phyloP scores from a whole-genome alignment of 2,329 filamentous ascomycete genomes.

The Penicillium sclerotiorum region DNA sequence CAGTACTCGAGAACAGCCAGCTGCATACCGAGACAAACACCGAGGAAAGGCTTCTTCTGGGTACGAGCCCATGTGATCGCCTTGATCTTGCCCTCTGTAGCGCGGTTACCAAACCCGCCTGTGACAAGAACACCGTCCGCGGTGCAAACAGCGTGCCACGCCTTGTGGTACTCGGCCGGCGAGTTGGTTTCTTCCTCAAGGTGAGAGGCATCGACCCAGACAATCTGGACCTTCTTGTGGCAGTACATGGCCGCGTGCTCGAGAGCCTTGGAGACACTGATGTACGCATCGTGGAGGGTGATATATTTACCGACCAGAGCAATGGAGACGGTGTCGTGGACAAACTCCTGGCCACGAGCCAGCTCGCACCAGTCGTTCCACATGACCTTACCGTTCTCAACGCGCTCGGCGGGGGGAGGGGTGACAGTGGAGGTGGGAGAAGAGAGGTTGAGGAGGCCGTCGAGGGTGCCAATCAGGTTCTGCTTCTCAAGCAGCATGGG shows the following conservation, averaged over 20 bases:
- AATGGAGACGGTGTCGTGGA: constrained; percentile 73
- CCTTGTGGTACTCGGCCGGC: constrained; percentile 77
- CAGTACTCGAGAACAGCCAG: constrained; percentile 89
- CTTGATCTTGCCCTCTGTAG: constrained; percentile 86
- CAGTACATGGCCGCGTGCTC: constrained; percentile 22
- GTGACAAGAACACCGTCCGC: constrained; percentile 61
- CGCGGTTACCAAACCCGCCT: constrained; percentile 79
- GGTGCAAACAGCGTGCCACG: constrained; percentile 78
- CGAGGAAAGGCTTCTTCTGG: constrained; percentile 78
- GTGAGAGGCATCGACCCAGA: constrained; percentile 83
- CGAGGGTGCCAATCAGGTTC: constrained; percentile 69
- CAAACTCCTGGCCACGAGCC: constrained; percentile 67
- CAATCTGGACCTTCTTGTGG: constrained; percentile 48
- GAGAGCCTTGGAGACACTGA: constrained; percentile 76
- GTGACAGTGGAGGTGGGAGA: constrained; percentile 40
- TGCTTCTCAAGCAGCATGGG: constrained; percentile 88
- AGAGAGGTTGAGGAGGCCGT: constrained; percentile 63
- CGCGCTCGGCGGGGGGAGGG: constrained; percentile 49
- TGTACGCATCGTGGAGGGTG: constrained; percentile 80
- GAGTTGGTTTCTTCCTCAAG: constrained; percentile 68
- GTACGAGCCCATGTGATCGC: constrained; percentile 85
- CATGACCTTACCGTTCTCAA: constrained; percentile 66
- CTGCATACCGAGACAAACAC: constrained; percentile 91
- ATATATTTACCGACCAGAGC: constrained; percentile 93
- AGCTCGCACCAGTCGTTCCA: constrained; percentile 79